These are phyloP conservation scores for Colletotrichum liaoningense DNA, from an alignment of 2,329 filamentous ascomycete species.

Conservation along the genomic window DNA sequence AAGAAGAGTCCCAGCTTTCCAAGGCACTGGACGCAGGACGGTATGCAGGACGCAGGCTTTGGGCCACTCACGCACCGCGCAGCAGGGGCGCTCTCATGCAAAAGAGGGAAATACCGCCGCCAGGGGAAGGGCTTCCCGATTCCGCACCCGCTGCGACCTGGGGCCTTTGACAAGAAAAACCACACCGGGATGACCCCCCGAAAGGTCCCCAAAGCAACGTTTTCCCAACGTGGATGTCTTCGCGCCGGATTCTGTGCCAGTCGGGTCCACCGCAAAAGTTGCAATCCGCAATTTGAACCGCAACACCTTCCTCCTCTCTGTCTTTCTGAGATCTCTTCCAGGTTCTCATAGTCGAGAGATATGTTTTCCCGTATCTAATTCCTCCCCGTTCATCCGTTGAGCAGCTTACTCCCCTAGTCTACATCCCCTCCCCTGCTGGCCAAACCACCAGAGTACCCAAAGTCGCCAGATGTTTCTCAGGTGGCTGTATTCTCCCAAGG, in stretches of 20 bases:
- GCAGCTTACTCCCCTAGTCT: neutral
- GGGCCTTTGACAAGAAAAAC: neutral
- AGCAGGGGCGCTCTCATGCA: constrained; percentile 16
- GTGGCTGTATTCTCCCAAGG: neutral
- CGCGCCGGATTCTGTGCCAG: neutral
- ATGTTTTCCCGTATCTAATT: neutral
- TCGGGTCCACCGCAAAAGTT: neutral
- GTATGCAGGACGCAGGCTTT: neutral
- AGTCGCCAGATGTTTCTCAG: neutral
- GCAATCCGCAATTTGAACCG: neutral
- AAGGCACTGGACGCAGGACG: neutral
- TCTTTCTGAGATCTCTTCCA: too few relatives aligned
- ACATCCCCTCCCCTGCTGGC: neutral
- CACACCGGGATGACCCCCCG: constrained; percentile 1
- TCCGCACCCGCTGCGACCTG: constrained; percentile 17
- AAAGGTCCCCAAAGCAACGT: constrained; percentile 1
- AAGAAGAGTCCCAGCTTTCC: neutral
- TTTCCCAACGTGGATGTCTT: constrained; percentile 6
- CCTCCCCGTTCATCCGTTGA: neutral
- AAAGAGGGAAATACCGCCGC: constrained; percentile 20
- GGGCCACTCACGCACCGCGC: constrained; percentile 4
- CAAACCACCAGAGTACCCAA: neutral
- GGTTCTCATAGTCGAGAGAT: too few relatives aligned
- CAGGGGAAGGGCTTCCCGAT: constrained; percentile 2
- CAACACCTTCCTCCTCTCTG: too few relatives aligned